Evolutionary conservation across 345 rosid species (phyloP).

Genomic region (Eucalyptus albens): DNA sequence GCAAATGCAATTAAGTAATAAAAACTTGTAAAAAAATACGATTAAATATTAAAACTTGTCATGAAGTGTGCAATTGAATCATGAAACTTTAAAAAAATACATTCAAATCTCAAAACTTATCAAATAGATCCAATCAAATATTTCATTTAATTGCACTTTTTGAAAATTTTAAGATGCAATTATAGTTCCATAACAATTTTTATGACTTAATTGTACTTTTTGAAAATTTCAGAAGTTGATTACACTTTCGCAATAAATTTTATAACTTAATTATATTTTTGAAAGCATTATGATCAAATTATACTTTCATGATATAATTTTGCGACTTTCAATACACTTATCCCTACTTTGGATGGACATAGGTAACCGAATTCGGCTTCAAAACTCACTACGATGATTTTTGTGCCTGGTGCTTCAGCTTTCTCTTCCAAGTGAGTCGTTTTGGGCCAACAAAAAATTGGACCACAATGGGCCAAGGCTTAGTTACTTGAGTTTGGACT

Average conservation of each 20-base stretch:
- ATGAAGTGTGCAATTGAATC: accelerated
- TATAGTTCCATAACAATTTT: too few relatives aligned
- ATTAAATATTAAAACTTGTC: accelerated
- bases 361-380: not conserved
- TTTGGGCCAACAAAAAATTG: not conserved
- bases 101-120: too few relatives aligned
- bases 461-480: not conserved
- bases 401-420: not conserved
- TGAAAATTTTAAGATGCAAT: too few relatives aligned
- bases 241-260: too few relatives aligned
- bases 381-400: not conserved
- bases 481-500: not conserved
- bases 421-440: not conserved
- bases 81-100: accelerated
- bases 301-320: too few relatives aligned
- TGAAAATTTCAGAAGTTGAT: too few relatives aligned
- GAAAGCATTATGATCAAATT: too few relatives aligned
- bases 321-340: accelerated
- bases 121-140: too few relatives aligned
- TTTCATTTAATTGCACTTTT: too few relatives aligned
- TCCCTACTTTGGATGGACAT: not conserved
- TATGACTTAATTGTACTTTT: too few relatives aligned
- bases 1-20: accelerated
- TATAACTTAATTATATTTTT: too few relatives aligned
- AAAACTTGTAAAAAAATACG: too few relatives aligned